Evolutionary conservation across 306 rosid species (phyloP), one percentile per base, ranked within the genome.

Genomic region (Dicorynia guianensis): DNA sequence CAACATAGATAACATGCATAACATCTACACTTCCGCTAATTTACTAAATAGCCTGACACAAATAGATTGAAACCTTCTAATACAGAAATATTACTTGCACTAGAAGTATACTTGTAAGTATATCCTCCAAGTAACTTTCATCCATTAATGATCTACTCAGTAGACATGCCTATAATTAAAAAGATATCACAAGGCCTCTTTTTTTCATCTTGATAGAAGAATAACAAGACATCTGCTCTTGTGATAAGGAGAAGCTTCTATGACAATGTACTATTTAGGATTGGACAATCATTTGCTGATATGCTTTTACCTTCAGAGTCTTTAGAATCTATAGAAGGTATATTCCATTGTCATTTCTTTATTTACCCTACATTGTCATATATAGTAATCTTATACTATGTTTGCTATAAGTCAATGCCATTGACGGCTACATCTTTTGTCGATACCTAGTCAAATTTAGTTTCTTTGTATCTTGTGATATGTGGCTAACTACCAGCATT

Each of bases 341-440:
- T 54, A 17, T 39, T 36, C n/a, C 11, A 50, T 15, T 49, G 25
- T 5, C 47, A 49, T 67, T 67, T 67, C 5, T 67, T 67, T 67
- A 49, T 17, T 49, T 49, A 9, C 35, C 47, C 33, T 9, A 19
- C 5, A 17, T 48, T 43, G 25, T 25, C 25, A 48, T 48, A 50
- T 47, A 11, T 1, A 11, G 30, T 25, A 25, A 25, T 25, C 30
- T 25, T 2, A 48, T n/a, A 48, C 18, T 48, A 48, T 7, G 7
- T 54, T 54, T 54, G 35, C 20, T 7, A 14, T 15, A 30, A 11
- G 7, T 30, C 40, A 2, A 57, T 11, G 50, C 50, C 11, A 46
- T 46, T 12, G 15, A 46, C 12, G 1, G 15, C 13, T 13, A 46
- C n/a, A 46, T 53, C 11, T 53, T 53, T 18, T 53, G 59, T 53